Base-by-base conservation (phyloP, 176 grass and related monocot genomes). In the Elymus sibiricus region DNA sequence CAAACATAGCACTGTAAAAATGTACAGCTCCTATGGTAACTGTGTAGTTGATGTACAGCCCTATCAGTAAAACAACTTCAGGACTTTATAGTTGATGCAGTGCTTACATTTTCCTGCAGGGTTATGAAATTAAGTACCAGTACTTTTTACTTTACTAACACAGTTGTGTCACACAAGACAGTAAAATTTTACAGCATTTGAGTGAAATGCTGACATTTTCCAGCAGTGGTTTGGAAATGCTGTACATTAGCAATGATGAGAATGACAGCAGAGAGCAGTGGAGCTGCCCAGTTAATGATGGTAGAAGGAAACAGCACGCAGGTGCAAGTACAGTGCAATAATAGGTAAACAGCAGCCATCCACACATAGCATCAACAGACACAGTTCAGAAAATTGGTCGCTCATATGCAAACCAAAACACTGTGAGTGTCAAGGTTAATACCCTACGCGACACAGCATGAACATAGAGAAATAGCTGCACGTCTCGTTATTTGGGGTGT, bases 371-470 rank as follows among this genome's bases (percentile, higher is more conserved):
- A 21, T n/a, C 39, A 24, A 81, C 44, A 79, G 21, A 58, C n/a
- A 81, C 69, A 51, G 55, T 85, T 84, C 70, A 63, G 69, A 77
- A 74, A 53, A 81, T 29, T 77, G 77, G 28, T 47, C 19, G 63
- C 70, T 58, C 51, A 65, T 79, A 78, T 51, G 64, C 69, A 91
- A 72, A 74, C 29, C 32, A 82, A 51, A 70, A 68, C 14, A 10
- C 46, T 58, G 34, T 64, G 64, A 31, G 27, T 65, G 63, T 65
- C 14, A 44, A 81, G 14, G 61, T 39, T 42, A 58, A 12, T 22
- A 65, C 82, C 64, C 58, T 84, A 55, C 51, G 24, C 74, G 63
- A 73, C 49, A 12, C 29, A 38, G 11, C 69, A 79, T 64, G 64
- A 15, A n/a, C 63, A 68, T 35, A 27, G 13, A 46, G 15, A 5